Conservation (phyloP, 495 filamentous ascomycete genomes). For the Glarea lozoyensis region DNA sequence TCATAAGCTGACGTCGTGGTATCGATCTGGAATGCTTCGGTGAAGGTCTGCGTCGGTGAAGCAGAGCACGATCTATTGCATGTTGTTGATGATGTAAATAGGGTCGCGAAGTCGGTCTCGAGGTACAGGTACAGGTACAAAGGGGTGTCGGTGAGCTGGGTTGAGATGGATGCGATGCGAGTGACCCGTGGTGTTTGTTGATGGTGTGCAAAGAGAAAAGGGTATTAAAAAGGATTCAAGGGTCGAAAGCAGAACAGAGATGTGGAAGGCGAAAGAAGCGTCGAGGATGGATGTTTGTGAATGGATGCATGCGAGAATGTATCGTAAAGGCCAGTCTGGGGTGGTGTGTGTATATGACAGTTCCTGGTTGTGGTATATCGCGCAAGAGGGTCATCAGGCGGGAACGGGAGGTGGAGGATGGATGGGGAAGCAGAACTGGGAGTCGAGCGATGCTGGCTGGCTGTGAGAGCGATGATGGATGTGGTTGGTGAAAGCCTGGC, state of each 20-base stretch:
- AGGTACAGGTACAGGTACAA: no score
- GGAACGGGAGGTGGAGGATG: no score
- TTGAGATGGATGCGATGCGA: neutral
- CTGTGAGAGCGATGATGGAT: no score
- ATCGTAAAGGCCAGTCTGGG: no score
- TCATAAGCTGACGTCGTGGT: slow-evolving; percentile 2
- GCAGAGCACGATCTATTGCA: slow-evolving; percentile 1
- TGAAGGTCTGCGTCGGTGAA: neutral
- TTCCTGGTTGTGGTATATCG: no score
- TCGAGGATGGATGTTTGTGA: neutral
- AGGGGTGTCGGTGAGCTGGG: neutral
- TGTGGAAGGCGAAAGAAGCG: neutral
- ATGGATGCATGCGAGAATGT: no score
- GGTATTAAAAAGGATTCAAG: neutral
- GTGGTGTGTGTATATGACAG: no score
- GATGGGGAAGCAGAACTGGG: no score
- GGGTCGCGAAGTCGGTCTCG: neutral
- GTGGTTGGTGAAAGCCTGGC: no score
- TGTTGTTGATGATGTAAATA: neutral
- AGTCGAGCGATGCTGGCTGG: no score
- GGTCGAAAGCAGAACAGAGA: no score
- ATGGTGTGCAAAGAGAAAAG: neutral
- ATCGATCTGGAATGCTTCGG: neutral
- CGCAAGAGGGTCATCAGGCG: no score
- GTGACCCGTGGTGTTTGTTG: neutral